Evolutionary conservation across 495 filamentous ascomycete genomes (phyloP).

Genomic region (Penicillium manginii): DNA sequence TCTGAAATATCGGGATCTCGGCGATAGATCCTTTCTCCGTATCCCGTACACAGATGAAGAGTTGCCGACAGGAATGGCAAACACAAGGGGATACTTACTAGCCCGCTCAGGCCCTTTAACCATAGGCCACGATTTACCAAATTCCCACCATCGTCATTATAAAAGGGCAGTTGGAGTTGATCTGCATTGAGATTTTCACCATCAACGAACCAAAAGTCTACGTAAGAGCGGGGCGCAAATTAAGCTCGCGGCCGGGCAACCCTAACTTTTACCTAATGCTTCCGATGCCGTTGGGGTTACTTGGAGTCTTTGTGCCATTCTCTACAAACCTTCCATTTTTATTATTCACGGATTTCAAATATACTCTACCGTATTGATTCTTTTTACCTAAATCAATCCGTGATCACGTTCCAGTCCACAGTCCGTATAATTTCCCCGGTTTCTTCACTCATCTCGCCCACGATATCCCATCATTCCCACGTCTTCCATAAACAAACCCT

Average conservation of each 20-base stretch:
- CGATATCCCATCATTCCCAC: not conserved
- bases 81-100: no score
- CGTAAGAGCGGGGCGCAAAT: conserved; percentile 18
- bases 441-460: not conserved
- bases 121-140: not conserved
- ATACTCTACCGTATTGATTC: not conserved
- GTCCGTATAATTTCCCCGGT: conserved; percentile 5
- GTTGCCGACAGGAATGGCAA: not conserved
- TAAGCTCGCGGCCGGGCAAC: conserved; percentile 23
- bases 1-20: no score
- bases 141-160: no score
- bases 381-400: conserved; percentile 23
- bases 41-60: not conserved
- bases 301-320: conserved; percentile 21
- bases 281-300: conserved; percentile 23
- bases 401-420: conserved; percentile 7
- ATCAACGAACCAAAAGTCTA: not conserved
- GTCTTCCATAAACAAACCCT: not conserved
- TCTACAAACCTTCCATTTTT: conserved; percentile 17
- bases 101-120: not conserved
- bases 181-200: conserved; percentile 2
- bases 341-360: conserved; percentile 18
- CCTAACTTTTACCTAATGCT: conserved; percentile 31
- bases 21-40: no score
- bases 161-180: conserved; percentile 2